phyloP scores from a whole-genome alignment of 2,329 filamentous ascomycete species.

The Fusarium piperis region DNA sequence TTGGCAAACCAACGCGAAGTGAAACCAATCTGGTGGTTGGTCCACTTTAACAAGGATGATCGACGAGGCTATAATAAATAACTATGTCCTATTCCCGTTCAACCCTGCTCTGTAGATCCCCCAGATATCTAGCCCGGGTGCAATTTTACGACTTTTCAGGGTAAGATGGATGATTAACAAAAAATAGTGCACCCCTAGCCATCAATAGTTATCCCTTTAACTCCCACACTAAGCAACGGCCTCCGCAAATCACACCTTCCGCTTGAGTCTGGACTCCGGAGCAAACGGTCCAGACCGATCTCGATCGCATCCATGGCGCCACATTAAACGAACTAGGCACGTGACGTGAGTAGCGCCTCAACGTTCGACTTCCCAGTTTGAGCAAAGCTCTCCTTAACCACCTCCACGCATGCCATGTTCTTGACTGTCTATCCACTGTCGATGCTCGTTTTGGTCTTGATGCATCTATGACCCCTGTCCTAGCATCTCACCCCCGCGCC shows the following conservation, averaged over 20 bases:
- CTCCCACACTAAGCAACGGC: background rate
- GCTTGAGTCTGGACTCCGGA: background rate
- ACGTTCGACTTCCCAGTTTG: background rate
- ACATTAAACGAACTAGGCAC: background rate
- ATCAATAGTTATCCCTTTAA: background rate
- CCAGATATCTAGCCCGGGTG: background rate
- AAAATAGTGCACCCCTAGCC: background rate
- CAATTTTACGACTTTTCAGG: background rate
- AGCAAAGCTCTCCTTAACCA: background rate
- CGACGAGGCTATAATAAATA: background rate
- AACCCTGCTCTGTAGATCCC: background rate
- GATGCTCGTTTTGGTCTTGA: background rate
- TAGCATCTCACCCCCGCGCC: background rate
- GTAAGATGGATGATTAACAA: background rate
- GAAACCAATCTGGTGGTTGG: background rate
- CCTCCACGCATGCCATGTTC: background rate
- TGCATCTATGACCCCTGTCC: background rate
- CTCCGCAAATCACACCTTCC: background rate
- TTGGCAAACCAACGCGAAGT: background rate
- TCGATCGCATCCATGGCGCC: background rate
- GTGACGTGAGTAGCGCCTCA: background rate
- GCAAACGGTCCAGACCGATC: background rate
- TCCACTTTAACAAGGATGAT: background rate
- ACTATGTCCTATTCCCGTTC: background rate
- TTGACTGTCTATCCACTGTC: background rate